phyloP scores from a whole-genome alignment of 2,329 filamentous ascomycete genomes.

The Dactylellina cionopaga region DNA sequence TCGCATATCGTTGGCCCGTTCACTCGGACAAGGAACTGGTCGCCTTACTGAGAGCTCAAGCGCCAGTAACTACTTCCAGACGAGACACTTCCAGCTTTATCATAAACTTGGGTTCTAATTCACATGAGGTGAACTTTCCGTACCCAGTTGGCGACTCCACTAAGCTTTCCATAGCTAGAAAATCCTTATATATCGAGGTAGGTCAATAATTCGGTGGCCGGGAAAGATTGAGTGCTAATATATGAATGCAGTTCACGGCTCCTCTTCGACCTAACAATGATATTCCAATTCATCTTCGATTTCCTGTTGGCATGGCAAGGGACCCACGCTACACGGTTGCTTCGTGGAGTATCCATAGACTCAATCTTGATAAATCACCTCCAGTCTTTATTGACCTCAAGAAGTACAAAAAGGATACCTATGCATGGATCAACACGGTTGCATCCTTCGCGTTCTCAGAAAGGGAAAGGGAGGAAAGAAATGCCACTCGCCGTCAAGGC shows the following conservation, averaged over 20 bases:
- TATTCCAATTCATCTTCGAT: not conserved
- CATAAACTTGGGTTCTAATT: conserved; percentile 9
- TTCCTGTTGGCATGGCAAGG: not conserved
- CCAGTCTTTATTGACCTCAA: conserved; percentile 26
- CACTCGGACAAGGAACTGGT: conserved; percentile 1
- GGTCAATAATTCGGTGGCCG: no score
- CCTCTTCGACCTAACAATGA: not conserved
- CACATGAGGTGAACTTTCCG: conserved; percentile 8
- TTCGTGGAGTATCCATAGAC: conserved; percentile 29
- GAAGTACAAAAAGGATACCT: not conserved
- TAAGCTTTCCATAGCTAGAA: conserved; percentile 23
- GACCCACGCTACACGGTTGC: not conserved
- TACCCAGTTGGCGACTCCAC: conserved; percentile 1
- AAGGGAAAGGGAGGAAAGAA: conserved; percentile 47
- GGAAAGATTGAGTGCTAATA: no score
- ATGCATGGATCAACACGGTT: conserved; percentile 39
- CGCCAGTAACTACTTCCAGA: not conserved
- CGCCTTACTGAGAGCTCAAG: conserved; percentile 14
- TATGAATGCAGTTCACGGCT: not conserved
- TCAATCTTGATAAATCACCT: conserved; percentile 53
- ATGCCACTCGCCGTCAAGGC: conserved; percentile 1
- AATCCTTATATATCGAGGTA: conserved; percentile 37
- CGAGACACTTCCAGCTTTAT: not conserved
- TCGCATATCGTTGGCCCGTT: conserved; percentile 22
- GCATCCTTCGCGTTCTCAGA: conserved; percentile 51